Evolutionary conservation across 2,329 filamentous ascomycete genomes (phyloP), one percentile per base, ranked within the genome.

Genomic region (Penicillium capsulatum): DNA sequence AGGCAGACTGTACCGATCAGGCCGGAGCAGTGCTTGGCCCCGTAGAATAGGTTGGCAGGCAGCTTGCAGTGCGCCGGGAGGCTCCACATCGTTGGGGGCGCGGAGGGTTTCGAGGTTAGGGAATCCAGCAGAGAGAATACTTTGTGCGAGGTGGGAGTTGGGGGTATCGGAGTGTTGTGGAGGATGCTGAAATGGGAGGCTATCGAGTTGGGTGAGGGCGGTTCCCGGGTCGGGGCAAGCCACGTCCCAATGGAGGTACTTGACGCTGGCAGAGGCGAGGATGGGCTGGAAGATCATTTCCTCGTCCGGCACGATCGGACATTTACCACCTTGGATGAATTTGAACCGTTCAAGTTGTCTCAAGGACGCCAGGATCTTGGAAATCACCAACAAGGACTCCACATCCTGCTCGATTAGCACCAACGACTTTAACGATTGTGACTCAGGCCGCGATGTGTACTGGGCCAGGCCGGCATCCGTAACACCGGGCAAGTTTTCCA

Each of bases 181-280:
- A 5, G 60, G 51, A 22, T 61, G 60, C 7, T 59, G 54, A 41
- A 67, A 67, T 3, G 66, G 64, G 22, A 58, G 52, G 13, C 53
- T 60, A 37, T 68, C 64, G n/a, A 66, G 50, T 39, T 60, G 58
- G 30, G 57, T 63, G 24, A 68, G 57, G 8, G 63, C 61, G 20
- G 59, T 58, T 24, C 51, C 54, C 11, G 63, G 55, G 31, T 67
- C 59, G 10, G 65, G 64, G 34, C 65, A 63, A 3, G 63, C 61
- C 24, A 71, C 55, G 50, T 80, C 77, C 76, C 77, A 80, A 51
- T 81, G 77, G 3, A 81, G 58, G 44, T 68, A 70, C 38, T 64
- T 63, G 8, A 81, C 61, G n/a, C 60, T 68, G 2, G 60, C 57
- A 0, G 75, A 77, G 4, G 66, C 66, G 17, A 80, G 64, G 8